phyloP scores from a whole-genome alignment of 2,329 filamentous ascomycete species.

The Chrysoporthe austroafricana region DNA sequence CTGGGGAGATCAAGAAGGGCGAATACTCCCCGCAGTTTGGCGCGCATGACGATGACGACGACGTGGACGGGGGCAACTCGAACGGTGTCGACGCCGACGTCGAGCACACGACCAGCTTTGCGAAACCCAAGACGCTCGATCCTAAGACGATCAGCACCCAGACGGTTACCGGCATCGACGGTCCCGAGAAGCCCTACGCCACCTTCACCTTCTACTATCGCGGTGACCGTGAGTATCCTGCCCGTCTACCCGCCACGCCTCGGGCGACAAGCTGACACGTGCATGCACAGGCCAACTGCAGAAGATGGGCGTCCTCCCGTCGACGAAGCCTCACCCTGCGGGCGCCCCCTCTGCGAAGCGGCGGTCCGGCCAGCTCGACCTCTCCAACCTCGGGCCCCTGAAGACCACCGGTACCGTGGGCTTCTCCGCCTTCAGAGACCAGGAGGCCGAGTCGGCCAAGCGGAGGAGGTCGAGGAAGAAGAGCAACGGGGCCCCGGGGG shows the following conservation, averaged over 20 bases:
- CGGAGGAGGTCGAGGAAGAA: conserved; percentile 67
- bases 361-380: conserved; percentile 81
- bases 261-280: conserved; percentile 31
- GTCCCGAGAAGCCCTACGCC: conserved; percentile 93
- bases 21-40: conserved; percentile 98
- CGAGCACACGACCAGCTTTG: conserved; percentile 97
- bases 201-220: conserved; percentile 98
- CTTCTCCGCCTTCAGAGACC: conserved; percentile 85
- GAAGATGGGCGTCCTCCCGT: conserved; percentile 88
- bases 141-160: conserved; percentile 98
- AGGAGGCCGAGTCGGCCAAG: conserved; percentile 56
- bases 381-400: conserved; percentile 80
- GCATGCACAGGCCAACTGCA: conserved; percentile 76
- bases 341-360: conserved; percentile 70
- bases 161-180: conserved; percentile 97
- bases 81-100: conserved; percentile 74
- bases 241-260: not conserved
- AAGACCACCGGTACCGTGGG: conserved; percentile 88
- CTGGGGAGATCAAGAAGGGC: conserved; percentile 95
- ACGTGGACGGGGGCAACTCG: conserved; percentile 54
- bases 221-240: conserved; percentile 79
- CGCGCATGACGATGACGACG: conserved; percentile 92
- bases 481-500: conserved; percentile 57
- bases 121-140: conserved; percentile 93
- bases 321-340: conserved; percentile 66